phyloP scores from a whole-genome alignment of 2,329 filamentous ascomycete genomes.

The Lecanicillium sp. region DNA sequence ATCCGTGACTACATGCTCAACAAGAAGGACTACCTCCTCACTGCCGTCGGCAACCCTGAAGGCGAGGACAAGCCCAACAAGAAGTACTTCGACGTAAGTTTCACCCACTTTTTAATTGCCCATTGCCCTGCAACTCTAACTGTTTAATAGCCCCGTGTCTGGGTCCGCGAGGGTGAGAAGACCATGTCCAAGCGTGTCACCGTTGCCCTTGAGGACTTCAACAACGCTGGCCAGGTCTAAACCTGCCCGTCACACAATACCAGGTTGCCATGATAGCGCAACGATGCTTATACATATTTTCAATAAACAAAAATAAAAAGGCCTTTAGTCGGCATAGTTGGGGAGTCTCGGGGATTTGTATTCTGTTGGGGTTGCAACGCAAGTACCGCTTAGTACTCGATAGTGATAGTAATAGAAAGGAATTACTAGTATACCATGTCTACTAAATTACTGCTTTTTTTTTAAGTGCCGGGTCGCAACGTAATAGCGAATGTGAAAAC shows the following conservation, averaged over 20 bases:
- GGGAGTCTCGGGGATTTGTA: conserved; percentile 9
- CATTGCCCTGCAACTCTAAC: conserved; percentile 8
- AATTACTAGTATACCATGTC: neutral
- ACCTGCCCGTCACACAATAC: no score
- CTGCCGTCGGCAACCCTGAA: conserved; percentile 89
- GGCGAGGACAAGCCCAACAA: conserved; percentile 98
- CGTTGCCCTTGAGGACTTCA: conserved; percentile 86
- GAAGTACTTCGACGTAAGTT: conserved; percentile 69
- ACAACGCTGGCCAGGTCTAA: conserved; percentile 40
- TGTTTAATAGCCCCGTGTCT: conserved; percentile 67
- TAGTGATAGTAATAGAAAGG: neutral
- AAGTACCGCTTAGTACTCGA: neutral
- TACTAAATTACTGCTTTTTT: no score
- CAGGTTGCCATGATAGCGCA: neutral
- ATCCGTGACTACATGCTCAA: conserved; percentile 90
- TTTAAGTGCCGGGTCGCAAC: no score
- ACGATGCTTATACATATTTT: no score
- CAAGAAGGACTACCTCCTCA: conserved; percentile 91
- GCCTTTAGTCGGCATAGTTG: neutral
- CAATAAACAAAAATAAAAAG: neutral
- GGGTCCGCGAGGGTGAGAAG: conserved; percentile 97
- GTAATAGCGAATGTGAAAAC: no score
- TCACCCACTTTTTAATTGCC: conserved; percentile 7
- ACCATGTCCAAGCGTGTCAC: conserved; percentile 79
- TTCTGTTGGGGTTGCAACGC: neutral